Base-by-base conservation (phyloP, 306 rosid species). In the Rubus parviflorus region DNA sequence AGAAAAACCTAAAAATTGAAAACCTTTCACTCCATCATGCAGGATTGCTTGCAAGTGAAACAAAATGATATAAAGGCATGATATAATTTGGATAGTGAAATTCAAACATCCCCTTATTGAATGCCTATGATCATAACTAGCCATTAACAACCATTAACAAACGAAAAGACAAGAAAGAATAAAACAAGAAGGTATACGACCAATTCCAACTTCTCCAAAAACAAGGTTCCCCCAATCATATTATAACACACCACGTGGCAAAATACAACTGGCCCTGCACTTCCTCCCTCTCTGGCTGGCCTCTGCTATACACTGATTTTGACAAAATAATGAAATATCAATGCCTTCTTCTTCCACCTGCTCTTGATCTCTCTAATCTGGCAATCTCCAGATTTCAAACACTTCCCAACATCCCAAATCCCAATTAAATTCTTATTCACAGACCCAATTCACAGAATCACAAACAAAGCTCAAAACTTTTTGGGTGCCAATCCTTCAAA, bases 201-300 rank as follows among this genome's bases (percentile, higher is more conserved):
- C 65, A 67, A 66, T 73, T 73, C 82, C 80, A 74, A 69, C 82
- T 15, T 61, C 75, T 77, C 38, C 69, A 62, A 51, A 35, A 46
- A 46, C 40, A 74, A 56, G 30, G 47, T 30, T 19, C 2, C 10
- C 8, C n/a, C 35, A 9, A 63, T 6, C 77, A 65, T 1, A 76
- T 62, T 12, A 38, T 3, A 20, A 9, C 17, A 20, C 16, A 2
- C 45, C 74, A 64, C 58, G 54, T 70, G 83, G 73, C 78, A 47
- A 42, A 51, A 47, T 11, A 38, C 60, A 63, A 70, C 81, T 51
- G 40, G 70, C 4, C 49, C 30, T 19, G 30, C 56, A 12, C 8
- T 48, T 7, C 5, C 47, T 23, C 66, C 0, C 42, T 35, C 70
- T 37, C 8, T 37, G 22, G 14, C 12, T 30, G 25, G 38, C 11